Evolutionary conservation across 139 green algal species (phyloP).

Genomic region (Eudorina sp.): DNA sequence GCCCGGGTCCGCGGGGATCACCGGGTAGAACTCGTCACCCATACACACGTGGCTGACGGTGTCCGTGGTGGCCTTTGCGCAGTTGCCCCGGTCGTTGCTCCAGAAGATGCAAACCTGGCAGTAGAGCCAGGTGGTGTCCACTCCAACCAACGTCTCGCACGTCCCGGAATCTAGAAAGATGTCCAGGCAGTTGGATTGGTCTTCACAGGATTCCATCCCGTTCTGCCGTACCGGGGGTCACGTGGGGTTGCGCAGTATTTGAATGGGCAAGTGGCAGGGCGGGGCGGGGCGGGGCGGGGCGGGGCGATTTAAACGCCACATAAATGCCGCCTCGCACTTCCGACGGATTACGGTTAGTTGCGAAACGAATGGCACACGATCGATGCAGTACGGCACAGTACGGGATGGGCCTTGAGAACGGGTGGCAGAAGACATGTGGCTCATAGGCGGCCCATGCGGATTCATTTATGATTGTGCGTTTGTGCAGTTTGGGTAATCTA

Average conservation of each 20-base stretch:
- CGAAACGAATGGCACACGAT: too few species aligned
- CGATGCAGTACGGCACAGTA: too few species aligned
- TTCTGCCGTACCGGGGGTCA: not conserved
- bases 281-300: not conserved
- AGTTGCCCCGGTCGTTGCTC: not conserved
- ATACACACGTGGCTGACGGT: not conserved
- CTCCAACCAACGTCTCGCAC: not conserved
- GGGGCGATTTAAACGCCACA: not conserved
- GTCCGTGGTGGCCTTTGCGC: not conserved
- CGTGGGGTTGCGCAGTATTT: not conserved
- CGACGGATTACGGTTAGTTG: not conserved
- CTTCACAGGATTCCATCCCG: not conserved
- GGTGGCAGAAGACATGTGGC: too few species aligned
- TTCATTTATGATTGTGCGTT: too few species aligned
- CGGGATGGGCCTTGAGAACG: too few species aligned
- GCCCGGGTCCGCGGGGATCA: not conserved
- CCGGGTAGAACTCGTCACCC: not conserved
- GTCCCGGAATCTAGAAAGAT: not conserved
- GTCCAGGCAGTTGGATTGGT: slow-evolving; percentile 13
- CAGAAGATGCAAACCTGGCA: slow-evolving; percentile 7
- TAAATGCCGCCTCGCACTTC: not conserved
- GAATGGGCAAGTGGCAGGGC: not conserved
- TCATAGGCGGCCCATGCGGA: too few species aligned
- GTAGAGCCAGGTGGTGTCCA: not conserved
- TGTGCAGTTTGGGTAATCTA: too few species aligned